Conservation (phyloP, 2,329 filamentous ascomycete species). For the Aspergillus niger region DNA sequence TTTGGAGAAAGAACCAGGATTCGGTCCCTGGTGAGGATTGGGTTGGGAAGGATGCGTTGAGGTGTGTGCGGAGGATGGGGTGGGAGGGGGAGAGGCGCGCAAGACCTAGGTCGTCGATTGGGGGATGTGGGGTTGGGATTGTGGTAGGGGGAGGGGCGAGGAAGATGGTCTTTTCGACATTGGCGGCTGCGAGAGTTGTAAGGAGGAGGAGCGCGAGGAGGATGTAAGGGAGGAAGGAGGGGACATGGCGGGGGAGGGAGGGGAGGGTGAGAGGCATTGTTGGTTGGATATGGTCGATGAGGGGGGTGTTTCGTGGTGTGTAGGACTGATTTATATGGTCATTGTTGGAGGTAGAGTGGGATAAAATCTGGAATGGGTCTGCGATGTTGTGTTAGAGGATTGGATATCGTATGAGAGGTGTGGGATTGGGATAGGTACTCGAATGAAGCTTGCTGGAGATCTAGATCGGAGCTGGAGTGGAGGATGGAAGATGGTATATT, state of each 20-base stretch:
- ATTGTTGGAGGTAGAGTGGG: neutral
- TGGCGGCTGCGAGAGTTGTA: conserved; percentile 53
- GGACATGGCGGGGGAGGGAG: conserved; percentile 16
- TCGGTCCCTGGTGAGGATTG: conserved; percentile 58
- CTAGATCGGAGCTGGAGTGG: neutral
- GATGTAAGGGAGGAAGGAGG: conserved; percentile 18
- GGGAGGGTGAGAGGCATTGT: conserved; percentile 18
- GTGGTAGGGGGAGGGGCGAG: conserved; percentile 64
- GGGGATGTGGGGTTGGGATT: conserved; percentile 59
- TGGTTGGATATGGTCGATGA: neutral
- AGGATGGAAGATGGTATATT: neutral
- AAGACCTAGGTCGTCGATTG: conserved; percentile 63
- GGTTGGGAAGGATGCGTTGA: conserved; percentile 70
- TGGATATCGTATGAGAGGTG: neutral
- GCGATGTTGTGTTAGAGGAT: neutral
- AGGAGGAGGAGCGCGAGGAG: conserved; percentile 25
- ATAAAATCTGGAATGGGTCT: neutral
- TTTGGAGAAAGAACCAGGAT: conserved; percentile 78
- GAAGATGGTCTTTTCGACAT: conserved; percentile 92
- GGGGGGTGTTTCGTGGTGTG: neutral
- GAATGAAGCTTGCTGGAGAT: neutral
- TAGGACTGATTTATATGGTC: neutral
- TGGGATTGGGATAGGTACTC: neutral
- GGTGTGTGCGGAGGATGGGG: conserved; percentile 60
- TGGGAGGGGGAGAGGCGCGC: conserved; percentile 62